Evolutionary conservation across 139 green algal genomes (phyloP).

Genomic region (Chlamydomonas incerta): DNA sequence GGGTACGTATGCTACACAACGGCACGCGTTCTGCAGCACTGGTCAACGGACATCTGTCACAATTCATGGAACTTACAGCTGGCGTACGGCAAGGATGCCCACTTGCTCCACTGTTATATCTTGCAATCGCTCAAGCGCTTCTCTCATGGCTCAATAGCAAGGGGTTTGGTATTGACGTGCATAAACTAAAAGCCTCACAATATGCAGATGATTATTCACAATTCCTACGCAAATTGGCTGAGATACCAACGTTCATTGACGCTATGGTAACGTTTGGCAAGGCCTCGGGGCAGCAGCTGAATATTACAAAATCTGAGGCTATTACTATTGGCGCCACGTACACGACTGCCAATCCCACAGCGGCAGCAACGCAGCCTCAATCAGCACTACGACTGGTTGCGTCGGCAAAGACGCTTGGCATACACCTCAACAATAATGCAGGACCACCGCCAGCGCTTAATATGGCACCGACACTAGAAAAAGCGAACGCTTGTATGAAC

Average conservation of each 20-base stretch:
- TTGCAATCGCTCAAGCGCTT: slow-evolving; percentile 34
- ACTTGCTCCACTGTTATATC: slow-evolving; percentile 40
- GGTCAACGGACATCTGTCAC: slow-evolving; percentile 33
- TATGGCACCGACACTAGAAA: no score
- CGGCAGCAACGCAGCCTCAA: no score
- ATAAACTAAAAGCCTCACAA: background rate
- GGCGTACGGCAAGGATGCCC: slow-evolving; percentile 52
- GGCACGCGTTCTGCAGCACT: slow-evolving; percentile 11
- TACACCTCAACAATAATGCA: background rate
- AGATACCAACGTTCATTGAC: background rate
- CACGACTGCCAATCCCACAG: no score
- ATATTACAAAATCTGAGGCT: background rate
- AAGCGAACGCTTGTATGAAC: background rate
- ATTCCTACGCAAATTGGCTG: background rate
- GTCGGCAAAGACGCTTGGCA: background rate
- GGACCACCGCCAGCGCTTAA: background rate
- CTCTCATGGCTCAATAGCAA: background rate
- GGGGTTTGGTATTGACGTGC: background rate
- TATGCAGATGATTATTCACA: background rate
- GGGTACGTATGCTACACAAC: slow-evolving; percentile 18
- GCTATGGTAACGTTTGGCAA: background rate
- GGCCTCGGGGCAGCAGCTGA: background rate
- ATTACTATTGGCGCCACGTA: background rate
- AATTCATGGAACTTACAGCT: background rate
- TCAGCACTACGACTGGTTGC: background rate